Evolutionary conservation across 306 rosid species (phyloP), one percentile per base, ranked within the genome.

Genomic region (Geum urbanum): DNA sequence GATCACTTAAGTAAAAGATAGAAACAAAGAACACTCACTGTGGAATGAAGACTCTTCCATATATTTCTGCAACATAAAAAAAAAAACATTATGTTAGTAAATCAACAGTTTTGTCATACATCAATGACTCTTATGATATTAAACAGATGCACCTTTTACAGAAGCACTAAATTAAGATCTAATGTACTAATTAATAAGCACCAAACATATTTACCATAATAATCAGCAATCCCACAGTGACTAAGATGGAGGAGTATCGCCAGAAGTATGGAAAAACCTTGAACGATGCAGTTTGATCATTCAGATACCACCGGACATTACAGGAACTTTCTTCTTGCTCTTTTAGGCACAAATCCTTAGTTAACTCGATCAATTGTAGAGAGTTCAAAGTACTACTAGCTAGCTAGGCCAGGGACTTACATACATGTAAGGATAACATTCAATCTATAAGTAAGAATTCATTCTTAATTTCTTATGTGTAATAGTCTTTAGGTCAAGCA

Each of bases 41-140:
- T 87, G 96, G 85, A 92, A 92, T 72, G 95, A 83, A 78, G 95
- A 80, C 77, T 92, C 96, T 77, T 86, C 95, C 95, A 89, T 87
- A 71, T 85, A 92, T 78, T 76, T 81, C 98, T 87, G 92, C 86
- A 74, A 68, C 70, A 77, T 72, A 79, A 46, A 79, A 46, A 66
- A 13, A 77, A 71, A 73, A 27, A 27, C 69, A 16, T 49, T 72
- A 49, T 43, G 72, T 71, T 62, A 78, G 56, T 63, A 64, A 69
- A n/a, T 61, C 48, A 51, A 46, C 14, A 3, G 13, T 72, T 18
- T 4, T 7, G 68, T n/a, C 32, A 22, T 14, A 9, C 32, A 72
- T 44, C 65, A 78, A 63, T 61, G 67, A 63, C 68, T 40, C 53
- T 70, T 47, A 61, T 69, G 58, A 70, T 32, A 48, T 70, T 47